Percentiles rank a stretch among this genome's conserved stretches.
These are phyloP conservation scores for Mycosphaerella sp. DNA, from an alignment of 2,329 filamentous ascomycete genomes.

Conservation along the genomic window DNA sequence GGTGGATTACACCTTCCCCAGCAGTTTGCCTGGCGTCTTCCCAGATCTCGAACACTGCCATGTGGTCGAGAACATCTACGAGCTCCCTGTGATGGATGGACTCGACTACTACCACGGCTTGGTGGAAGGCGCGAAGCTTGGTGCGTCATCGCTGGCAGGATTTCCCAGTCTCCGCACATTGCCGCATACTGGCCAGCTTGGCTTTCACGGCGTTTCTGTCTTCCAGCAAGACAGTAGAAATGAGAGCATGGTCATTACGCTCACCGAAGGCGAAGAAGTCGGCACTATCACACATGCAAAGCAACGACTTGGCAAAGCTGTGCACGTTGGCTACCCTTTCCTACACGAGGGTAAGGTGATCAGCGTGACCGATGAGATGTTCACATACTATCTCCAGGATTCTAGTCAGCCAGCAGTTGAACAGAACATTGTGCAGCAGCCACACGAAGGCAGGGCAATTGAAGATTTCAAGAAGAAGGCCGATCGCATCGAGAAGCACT, in stretches of 20 bases:
- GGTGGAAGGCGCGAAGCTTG: constrained; percentile 76
- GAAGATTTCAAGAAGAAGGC: constrained; percentile 80
- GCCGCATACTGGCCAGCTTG: constrained; percentile 72
- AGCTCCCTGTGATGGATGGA: constrained; percentile 86
- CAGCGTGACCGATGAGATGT: constrained; percentile 86
- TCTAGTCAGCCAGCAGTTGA: constrained; percentile 35
- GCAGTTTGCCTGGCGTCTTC: constrained; percentile 82
- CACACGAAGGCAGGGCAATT: constrained; percentile 70
- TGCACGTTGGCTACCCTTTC: constrained; percentile 92
- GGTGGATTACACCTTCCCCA: constrained; percentile 75
- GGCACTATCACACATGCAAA: constrained; percentile 68
- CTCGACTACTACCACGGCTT: constrained; percentile 78
- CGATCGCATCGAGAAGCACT: constrained; percentile 72
- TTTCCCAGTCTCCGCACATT: constrained; percentile 87
- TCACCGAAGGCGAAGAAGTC: constrained; percentile 66
- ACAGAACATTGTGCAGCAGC: constrained; percentile 56
- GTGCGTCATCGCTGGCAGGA: constrained; percentile 75
- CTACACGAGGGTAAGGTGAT: constrained; percentile 87
- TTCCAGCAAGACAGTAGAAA: constrained; percentile 96
- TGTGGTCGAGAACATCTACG: constrained; percentile 94
- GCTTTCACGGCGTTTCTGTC: constrained; percentile 84
- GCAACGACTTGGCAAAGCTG: constrained; percentile 72
- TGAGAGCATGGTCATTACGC: constrained; percentile 88
- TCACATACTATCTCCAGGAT: constrained; percentile 70
- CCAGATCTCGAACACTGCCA: constrained; percentile 80